Percentiles rank a stretch among this genome's conserved stretches.
phyloP scores from a whole-genome alignment of 2,329 filamentous ascomycete genomes.

The Metarhizium robertsii region DNA sequence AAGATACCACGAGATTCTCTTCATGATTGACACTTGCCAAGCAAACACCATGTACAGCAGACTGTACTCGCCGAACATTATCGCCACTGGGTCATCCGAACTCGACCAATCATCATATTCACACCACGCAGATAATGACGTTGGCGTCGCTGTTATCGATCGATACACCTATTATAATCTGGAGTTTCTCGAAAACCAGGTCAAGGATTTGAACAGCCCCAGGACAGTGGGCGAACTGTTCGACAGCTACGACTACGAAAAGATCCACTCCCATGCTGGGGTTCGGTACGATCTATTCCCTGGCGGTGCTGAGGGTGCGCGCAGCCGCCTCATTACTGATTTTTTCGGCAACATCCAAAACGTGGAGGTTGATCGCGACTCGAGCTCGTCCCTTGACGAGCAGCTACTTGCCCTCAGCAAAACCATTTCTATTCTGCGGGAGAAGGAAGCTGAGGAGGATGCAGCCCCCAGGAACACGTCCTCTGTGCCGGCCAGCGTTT shows the following conservation, averaged over 20 bases:
- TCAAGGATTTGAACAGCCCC: conserved; percentile 77
- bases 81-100: conserved; percentile 92
- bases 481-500: conserved; percentile 17
- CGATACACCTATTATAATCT: conserved; percentile 98
- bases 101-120: conserved; percentile 95
- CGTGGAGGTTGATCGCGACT: conserved; percentile 70
- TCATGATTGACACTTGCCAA: conserved; percentile 99
- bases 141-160: conserved; percentile 96
- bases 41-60: conserved; percentile 99
- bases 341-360: conserved; percentile 99
- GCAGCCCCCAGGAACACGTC: conserved; percentile 17
- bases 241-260: conserved; percentile 87
- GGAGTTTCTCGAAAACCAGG: conserved; percentile 87
- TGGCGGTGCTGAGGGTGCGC: conserved; percentile 68
- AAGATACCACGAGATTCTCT: conserved; percentile 88
- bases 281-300: conserved; percentile 93
- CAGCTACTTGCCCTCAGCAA: conserved; percentile 70
- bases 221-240: conserved; percentile 90
- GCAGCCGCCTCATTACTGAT: conserved; percentile 79
- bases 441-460: conserved; percentile 37
- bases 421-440: conserved; percentile 48
- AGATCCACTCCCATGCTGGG: conserved; percentile 89
- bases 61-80: conserved; percentile 96
- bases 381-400: conserved; percentile 52
- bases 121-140: conserved; percentile 95